Base-by-base conservation (phyloP, 2,329 filamentous ascomycete species). In the Hypoxylon sp. region DNA sequence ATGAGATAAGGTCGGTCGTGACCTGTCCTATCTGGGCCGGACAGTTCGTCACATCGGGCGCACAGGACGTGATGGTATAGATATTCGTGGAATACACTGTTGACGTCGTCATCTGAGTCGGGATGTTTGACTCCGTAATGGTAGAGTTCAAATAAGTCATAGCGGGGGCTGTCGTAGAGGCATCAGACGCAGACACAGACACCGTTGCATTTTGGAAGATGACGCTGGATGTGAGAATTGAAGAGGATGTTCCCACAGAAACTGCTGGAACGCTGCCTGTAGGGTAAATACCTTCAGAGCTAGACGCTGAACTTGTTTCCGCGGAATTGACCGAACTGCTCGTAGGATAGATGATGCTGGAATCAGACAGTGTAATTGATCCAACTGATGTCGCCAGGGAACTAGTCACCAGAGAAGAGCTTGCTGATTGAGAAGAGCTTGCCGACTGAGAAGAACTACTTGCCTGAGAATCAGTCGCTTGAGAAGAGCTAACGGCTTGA, bases 11-110 rank as follows among this genome's bases (percentile, higher is more conserved):
- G 49, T 75, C 72, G 1, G 73, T 75, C 6, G 73, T 75, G 6
- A 74, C 71, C 51, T 70, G 63, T 10, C 72, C 72, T 28, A 71
- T 19, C 20, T 28, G 59, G 32, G 62, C 70, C 28, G 73, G 71
- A 47, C 73, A 75, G 49, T 73, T 66, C 4, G 68, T 70, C 17
- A 73, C 68, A 1, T 53, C 60, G 1, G 72, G 70, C 4, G 70
- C 70, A 54, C 72, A 74, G 10, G 69, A 73, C 1, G 71, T 73
- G 19, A 74, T 60, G 3, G 70, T 73, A 50, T 73, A 74, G 28
- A 74, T 55, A 44, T 70, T 74, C 1, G 72, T 75, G 8, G 73
- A 74, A 47, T 73, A 73, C 1, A 73, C 71, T 26, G 71, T 73
- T 7, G 72, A 73, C 1, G 68, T 73, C 13, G 72, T 73, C 52